phyloP scores from a whole-genome alignment of 2,329 filamentous ascomycete genomes.

The Cladosporium halotolerans region DNA sequence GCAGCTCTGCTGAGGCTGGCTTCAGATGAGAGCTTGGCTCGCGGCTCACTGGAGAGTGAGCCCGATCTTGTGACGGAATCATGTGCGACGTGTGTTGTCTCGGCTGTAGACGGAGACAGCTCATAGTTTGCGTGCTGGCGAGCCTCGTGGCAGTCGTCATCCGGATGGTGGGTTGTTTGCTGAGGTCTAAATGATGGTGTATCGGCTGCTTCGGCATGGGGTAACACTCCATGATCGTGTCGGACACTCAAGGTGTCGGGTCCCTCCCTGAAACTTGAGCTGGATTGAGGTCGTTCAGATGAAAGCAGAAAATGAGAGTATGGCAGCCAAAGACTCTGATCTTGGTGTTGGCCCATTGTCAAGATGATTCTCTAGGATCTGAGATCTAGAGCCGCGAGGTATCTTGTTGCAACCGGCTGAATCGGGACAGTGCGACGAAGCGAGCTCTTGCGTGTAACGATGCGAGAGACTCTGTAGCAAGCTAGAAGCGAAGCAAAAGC shows the following conservation, averaged over 20 bases:
- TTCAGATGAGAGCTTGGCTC: background rate
- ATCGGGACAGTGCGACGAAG: background rate
- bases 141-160: background rate
- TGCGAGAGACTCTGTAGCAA: background rate
- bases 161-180: background rate
- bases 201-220: too few relatives aligned
- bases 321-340: too few relatives aligned
- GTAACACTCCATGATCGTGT: too few relatives aligned
- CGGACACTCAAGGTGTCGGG: too few relatives aligned
- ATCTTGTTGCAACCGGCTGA: background rate
- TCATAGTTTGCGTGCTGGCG: background rate
- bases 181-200: background rate
- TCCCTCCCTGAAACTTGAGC: too few relatives aligned
- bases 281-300: too few relatives aligned
- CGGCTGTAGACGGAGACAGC: background rate
- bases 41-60: background rate
- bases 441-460: conserved; percentile 1
- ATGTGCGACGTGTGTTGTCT: background rate
- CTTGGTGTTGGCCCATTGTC: too few relatives aligned
- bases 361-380: too few relatives aligned
- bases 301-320: too few relatives aligned
- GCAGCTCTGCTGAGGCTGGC: background rate
- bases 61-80: background rate
- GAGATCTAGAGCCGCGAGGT: too few relatives aligned
- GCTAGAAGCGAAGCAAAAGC: background rate